phyloP scores from a whole-genome alignment of 768 basidiomycete species.

The Phlegmacium glaucopus region DNA sequence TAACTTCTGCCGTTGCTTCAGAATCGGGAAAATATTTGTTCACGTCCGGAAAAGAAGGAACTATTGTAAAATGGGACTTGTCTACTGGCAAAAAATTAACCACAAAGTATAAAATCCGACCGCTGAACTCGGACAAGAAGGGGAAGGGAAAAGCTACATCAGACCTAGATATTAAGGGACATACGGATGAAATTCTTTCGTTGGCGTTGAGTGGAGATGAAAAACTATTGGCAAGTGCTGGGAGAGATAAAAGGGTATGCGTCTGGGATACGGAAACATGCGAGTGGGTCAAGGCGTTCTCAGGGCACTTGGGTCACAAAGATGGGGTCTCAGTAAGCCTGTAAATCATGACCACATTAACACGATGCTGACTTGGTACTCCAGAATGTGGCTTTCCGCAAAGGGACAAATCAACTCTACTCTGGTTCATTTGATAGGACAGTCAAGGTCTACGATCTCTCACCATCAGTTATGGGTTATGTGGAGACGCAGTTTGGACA shows the following conservation, averaged over 20 bases:
- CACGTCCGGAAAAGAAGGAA: constrained; percentile 88
- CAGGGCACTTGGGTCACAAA: constrained; percentile 71
- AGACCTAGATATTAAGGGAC: constrained; percentile 56
- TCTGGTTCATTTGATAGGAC: constrained; percentile 84
- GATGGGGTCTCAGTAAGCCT: constrained; percentile 34
- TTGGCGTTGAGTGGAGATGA: constrained; percentile 87
- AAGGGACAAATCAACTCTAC: constrained; percentile 72
- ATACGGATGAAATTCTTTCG: constrained; percentile 81
- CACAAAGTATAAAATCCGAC: constrained; percentile 58
- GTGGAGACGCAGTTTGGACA: constrained; percentile 98
- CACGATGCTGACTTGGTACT: constrained; percentile 1
- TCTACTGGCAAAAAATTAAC: constrained; percentile 54
- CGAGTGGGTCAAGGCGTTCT: constrained; percentile 77
- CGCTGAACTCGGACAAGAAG: constrained; percentile 37
- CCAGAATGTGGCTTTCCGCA: constrained; percentile 72
- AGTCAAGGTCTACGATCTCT: constrained; percentile 78
- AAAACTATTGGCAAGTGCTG: constrained; percentile 80
- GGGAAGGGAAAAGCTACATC: constrained; percentile 51
- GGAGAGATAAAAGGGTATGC: constrained; percentile 76
- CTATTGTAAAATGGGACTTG: constrained; percentile 84
- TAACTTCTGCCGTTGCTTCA: constrained; percentile 80
- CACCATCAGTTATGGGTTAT: constrained; percentile 77
- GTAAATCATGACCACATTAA: constrained; percentile 1
- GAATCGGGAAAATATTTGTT: constrained; percentile 75
- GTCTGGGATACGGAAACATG: constrained; percentile 81